These are phyloP conservation scores for Syncephalastrum monosporum DNA, from an alignment of 371 early-diverging fungal species.

Conservation along the genomic window DNA sequence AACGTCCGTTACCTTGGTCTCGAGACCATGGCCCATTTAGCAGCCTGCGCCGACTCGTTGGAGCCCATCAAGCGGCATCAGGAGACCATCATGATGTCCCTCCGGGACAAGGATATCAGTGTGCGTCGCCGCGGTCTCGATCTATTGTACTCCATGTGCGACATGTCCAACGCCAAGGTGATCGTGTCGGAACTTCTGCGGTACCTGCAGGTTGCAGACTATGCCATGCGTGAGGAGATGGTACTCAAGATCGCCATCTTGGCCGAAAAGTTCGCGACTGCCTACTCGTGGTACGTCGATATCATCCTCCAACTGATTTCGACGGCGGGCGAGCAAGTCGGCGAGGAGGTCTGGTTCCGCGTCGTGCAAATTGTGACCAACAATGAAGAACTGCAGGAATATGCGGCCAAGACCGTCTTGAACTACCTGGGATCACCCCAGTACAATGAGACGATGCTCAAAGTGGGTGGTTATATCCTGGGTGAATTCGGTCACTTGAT, in stretches of 20 bases:
- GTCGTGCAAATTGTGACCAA: conserved; percentile 94
- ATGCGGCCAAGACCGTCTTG: conserved; percentile 86
- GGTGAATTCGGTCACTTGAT: conserved; percentile 97
- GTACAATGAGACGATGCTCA: conserved; percentile 92
- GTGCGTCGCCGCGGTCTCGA: conserved; percentile 95
- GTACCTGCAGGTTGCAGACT: conserved; percentile 87
- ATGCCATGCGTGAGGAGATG: conserved; percentile 93
- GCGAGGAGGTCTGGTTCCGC: conserved; percentile 96
- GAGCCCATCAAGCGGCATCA: conserved; percentile 86
- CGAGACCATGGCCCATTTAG: conserved; percentile 97
- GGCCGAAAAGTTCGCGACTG: conserved; percentile 95
- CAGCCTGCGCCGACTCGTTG: conserved; percentile 82
- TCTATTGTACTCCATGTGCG: conserved; percentile 96
- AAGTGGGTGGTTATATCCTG: conserved; percentile 93
- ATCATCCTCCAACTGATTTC: conserved; percentile 93
- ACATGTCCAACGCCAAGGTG: conserved; percentile 78
- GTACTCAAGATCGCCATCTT: conserved; percentile 97
- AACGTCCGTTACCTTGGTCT: conserved; percentile 93
- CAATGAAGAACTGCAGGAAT: conserved; percentile 91
- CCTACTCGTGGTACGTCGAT: conserved; percentile 97
- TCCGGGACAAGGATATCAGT: conserved; percentile 95
- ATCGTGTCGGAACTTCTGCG: conserved; percentile 90
- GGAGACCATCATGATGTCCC: conserved; percentile 83
- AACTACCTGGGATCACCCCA: conserved; percentile 77
- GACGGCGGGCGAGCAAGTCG: conserved; percentile 93